Percentiles rank a stretch among this genome's conserved stretches.
These are phyloP conservation scores for Kingdonia uniflora DNA, from an alignment of 164 flowering plant species.

Conservation along the genomic window DNA sequence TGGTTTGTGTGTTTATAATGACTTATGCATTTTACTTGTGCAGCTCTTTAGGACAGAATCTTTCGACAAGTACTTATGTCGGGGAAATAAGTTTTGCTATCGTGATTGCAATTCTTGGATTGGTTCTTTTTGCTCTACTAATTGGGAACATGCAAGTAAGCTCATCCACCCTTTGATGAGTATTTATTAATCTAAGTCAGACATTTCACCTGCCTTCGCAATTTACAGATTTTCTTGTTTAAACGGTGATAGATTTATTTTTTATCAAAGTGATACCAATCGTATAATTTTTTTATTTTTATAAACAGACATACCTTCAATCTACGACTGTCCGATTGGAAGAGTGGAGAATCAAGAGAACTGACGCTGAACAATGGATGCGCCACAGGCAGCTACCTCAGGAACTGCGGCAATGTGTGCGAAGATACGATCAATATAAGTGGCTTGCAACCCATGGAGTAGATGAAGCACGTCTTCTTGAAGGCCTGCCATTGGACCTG, in stretches of 20 bases:
- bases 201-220: no score
- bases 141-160: slow-evolving; percentile 96
- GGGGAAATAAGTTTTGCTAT: slow-evolving; percentile 82
- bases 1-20: background rate
- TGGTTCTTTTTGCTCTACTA: slow-evolving; percentile 82
- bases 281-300: background rate
- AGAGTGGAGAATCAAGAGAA: slow-evolving; percentile 89
- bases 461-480: slow-evolving; percentile 70
- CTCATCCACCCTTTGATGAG: background rate
- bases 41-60: slow-evolving; percentile 87
- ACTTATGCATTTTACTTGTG: slow-evolving; percentile 12
- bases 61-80: slow-evolving; percentile 60
- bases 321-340: slow-evolving; percentile 81
- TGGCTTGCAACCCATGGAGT: slow-evolving; percentile 95
- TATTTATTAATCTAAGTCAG: no score
- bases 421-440: slow-evolving; percentile 78
- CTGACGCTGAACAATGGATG: slow-evolving; percentile 97
- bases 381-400: slow-evolving; percentile 85
- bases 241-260: no score
- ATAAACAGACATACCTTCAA: slow-evolving; percentile 66
- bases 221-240: no score
- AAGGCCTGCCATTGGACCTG: slow-evolving; percentile 76
- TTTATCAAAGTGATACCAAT: no score
- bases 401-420: slow-evolving; percentile 51
- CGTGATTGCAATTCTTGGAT: slow-evolving; percentile 62